These are phyloP conservation scores for Nicotiana attenuata DNA, from an alignment of 257 asterid genomes.

Conservation along the genomic window DNA sequence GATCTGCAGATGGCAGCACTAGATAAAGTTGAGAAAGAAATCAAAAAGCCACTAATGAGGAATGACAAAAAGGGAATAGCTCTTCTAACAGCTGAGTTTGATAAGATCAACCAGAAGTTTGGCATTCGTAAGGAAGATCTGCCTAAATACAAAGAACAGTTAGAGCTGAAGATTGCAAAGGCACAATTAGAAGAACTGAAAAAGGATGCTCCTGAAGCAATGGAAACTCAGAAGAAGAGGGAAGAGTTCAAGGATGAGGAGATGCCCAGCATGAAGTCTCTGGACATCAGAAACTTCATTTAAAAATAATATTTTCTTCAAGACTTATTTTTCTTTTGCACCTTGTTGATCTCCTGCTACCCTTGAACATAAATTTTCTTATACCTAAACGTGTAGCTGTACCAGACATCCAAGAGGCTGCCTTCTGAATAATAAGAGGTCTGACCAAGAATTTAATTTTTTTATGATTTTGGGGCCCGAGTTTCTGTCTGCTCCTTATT, in stretches of 20 bases:
- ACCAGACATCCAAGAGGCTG: slow-evolving; percentile 9
- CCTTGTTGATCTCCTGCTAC: slow-evolving; percentile 5
- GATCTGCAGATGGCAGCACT: slow-evolving; percentile 79
- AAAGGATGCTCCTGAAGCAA: slow-evolving; percentile 82
- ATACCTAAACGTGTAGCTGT: neutral
- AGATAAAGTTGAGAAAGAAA: slow-evolving; percentile 83
- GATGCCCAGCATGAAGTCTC: slow-evolving; percentile 66
- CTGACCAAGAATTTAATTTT: slow-evolving; percentile 5
- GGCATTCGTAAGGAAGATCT: slow-evolving; percentile 71
- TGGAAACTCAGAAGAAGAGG: slow-evolving; percentile 93
- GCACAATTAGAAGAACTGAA: slow-evolving; percentile 83
- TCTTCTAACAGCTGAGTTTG: slow-evolving; percentile 69
- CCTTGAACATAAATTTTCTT: neutral
- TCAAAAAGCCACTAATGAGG: slow-evolving; percentile 82
- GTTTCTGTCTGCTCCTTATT: too few species aligned
- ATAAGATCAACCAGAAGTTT: slow-evolving; percentile 86
- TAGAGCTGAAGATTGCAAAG: slow-evolving; percentile 83
- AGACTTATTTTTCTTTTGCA: slow-evolving; percentile 11
- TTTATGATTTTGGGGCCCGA: too few species aligned
- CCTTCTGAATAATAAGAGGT: neutral
- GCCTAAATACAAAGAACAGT: slow-evolving; percentile 80
- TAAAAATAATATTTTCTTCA: slow-evolving; percentile 19
- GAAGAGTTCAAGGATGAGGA: slow-evolving; percentile 87
- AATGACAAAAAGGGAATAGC: slow-evolving; percentile 87
- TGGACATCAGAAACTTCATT: slow-evolving; percentile 81